Percentiles rank a stretch among this genome's conserved stretches.
phyloP scores from a whole-genome alignment of 106 monocot genomes.

The Xerophyta viscosa region DNA sequence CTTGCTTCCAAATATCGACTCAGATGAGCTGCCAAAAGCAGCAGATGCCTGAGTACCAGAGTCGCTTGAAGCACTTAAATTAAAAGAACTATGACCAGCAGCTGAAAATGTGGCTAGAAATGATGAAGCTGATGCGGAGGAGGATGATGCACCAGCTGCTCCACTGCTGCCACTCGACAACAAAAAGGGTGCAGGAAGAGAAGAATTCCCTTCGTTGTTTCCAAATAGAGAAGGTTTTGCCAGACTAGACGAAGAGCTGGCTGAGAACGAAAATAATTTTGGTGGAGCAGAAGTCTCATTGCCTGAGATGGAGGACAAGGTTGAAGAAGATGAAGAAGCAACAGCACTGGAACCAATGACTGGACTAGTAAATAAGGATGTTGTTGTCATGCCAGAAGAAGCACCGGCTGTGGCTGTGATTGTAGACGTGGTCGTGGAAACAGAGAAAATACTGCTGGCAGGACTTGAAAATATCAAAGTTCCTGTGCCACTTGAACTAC shows the following conservation, averaged over 20 bases:
- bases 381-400: no score
- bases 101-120: constrained; percentile 2
- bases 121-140: neutral
- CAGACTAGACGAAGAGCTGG: neutral
- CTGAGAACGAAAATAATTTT: neutral
- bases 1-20: constrained; percentile 3
- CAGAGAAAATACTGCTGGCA: constrained; percentile 6
- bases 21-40: neutral
- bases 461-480: constrained; percentile 12
- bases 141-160: neutral
- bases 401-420: constrained; percentile 6
- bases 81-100: neutral
- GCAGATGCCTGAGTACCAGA: neutral
- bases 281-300: neutral
- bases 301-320: neutral
- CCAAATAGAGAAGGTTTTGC: neutral
- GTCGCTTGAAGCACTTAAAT: no score
- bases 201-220: neutral
- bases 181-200: neutral
- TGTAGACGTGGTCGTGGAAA: neutral
- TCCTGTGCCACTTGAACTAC: constrained; percentile 1
- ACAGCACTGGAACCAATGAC: constrained; percentile 12
- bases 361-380: constrained; percentile 1
- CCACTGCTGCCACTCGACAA: neutral
- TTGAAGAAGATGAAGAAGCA: constrained; percentile 2